Base-by-base conservation (phyloP, 2,329 filamentous ascomycete genomes). In the Cercospora sp. region DNA sequence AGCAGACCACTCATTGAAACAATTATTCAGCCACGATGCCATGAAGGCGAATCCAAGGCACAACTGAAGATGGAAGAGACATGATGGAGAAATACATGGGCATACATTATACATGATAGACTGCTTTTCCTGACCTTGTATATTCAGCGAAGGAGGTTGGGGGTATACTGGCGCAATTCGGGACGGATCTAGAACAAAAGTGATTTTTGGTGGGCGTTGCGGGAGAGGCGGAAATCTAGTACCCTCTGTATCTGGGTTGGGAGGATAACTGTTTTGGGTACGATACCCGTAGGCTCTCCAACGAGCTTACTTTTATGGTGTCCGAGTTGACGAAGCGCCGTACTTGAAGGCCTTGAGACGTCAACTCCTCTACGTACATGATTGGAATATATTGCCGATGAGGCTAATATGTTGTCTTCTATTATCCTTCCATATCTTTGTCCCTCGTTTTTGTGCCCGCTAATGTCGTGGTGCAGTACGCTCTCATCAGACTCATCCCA, bases 1-100 rank as follows among this genome's bases (percentile, higher is more conserved):
- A 45, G 67, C 70, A 10, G 66, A 73, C 49, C 71, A 74, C 4
- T 77, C 75, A 55, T 63, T 79, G 67, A 77, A 76, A 65, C 75
- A 79, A 68, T 72, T 79, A 10, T 78, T 77, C 66, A 72, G 72
- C 61, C 75, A 79, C 64, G 78, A 76, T 24, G 77, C 76, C 8
- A 76, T 78, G 72, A 74, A 74, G 61, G 72, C 74, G 49, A 68
- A 72, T 49, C 74, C 74, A n/a, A 63, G 61, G 57, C 59, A 66
- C 24, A n/a, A 62, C 10, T 60, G 28, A 37, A 49, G 37, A 64
- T 32, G 34, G 7, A 13, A 32, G 26, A 60, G 30, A 28, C 18
- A 26, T 21, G 24, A 12, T 51, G 21, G 60, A 60, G 55, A 18
- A 30, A 51, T 10, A 60, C 16, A 18, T 32, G 43, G n/a, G 43